A percentile compares a stretch with the other conserved stretches of the same genome.
These are phyloP conservation scores for Salix brachista DNA, from an alignment of 345 rosid species.

Conservation along the genomic window DNA sequence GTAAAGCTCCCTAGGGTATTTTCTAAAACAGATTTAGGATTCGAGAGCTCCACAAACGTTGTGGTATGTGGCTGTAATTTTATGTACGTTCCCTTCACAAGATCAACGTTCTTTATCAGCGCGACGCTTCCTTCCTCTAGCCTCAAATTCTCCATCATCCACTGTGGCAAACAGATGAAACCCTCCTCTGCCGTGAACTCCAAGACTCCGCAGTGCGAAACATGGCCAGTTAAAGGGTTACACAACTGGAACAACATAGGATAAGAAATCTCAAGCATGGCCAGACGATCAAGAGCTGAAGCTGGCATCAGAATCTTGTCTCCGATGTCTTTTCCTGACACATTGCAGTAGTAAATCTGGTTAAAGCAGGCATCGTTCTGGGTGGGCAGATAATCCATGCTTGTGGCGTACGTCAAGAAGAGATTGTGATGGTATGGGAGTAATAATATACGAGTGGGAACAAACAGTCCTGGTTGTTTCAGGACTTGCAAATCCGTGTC, in stretches of 20 bases:
- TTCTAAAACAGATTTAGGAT: constrained; percentile 22
- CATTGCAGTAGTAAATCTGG: background rate
- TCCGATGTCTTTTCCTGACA: background rate
- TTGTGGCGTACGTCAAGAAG: background rate
- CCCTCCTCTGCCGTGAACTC: constrained; percentile 23
- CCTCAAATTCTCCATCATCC: constrained; percentile 30
- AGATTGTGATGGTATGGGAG: background rate
- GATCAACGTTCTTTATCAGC: background rate
- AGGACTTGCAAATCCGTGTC: no score
- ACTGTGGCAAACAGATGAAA: background rate
- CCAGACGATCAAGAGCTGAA: constrained; percentile 1
- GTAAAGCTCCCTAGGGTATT: constrained; percentile 7
- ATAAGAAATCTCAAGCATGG: background rate
- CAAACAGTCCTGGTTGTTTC: no score
- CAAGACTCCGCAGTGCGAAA: constrained; percentile 21
- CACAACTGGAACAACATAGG: constrained; percentile 20
- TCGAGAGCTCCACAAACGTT: constrained; percentile 7
- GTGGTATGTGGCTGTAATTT: constrained; percentile 27
- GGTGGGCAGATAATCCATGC: background rate
- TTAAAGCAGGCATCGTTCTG: background rate
- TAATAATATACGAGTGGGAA: no score
- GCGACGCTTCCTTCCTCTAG: constrained; percentile 2
- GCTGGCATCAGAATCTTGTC: constrained; percentile 16
- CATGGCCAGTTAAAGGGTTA: background rate
- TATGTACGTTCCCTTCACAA: constrained; percentile 9